Percentiles rank a stretch among this genome's conserved stretches.
Evolutionary conservation across 106 monocot species (phyloP).

Genomic region (Amphibolis antarctica): DNA sequence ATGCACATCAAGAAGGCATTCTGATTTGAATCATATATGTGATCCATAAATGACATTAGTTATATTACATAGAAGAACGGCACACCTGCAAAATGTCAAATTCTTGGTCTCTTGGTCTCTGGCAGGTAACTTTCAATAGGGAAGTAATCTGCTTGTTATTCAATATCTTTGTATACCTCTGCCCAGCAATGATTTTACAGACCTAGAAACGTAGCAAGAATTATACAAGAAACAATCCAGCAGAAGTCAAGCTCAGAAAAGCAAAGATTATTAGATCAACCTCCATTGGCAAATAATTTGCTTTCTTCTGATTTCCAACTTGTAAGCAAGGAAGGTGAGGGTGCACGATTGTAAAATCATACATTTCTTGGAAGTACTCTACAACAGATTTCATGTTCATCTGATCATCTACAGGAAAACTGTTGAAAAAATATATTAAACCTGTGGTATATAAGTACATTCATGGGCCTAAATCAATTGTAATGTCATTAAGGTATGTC

Average conservation of each 20-base stretch:
- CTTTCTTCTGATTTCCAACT: slow-evolving; percentile 86
- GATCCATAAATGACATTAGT: too few species aligned
- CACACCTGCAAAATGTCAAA: slow-evolving; percentile 66
- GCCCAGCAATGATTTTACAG: slow-evolving; percentile 86
- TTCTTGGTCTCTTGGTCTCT: slow-evolving; percentile 81
- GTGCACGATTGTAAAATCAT: slow-evolving; percentile 72
- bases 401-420: slow-evolving; percentile 88
- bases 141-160: slow-evolving; percentile 92
- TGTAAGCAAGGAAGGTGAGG: slow-evolving; percentile 82
- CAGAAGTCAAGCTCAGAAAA: neutral
- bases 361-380: slow-evolving; percentile 92
- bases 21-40: too few species aligned
- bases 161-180: slow-evolving; percentile 78
- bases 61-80: neutral
- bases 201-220: slow-evolving; percentile 24
- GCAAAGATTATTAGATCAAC: slow-evolving; percentile 11
- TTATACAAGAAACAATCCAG: neutral
- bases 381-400: slow-evolving; percentile 98
- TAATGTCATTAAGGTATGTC: neutral
- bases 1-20: too few species aligned
- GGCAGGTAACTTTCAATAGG: slow-evolving; percentile 81
- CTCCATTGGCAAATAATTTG: slow-evolving; percentile 92
- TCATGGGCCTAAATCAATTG: neutral
- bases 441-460: neutral
- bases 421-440: slow-evolving; percentile 13